Conservation (phyloP, 1,284 basidiomycete species). For the Apiotrichum gracile region DNA sequence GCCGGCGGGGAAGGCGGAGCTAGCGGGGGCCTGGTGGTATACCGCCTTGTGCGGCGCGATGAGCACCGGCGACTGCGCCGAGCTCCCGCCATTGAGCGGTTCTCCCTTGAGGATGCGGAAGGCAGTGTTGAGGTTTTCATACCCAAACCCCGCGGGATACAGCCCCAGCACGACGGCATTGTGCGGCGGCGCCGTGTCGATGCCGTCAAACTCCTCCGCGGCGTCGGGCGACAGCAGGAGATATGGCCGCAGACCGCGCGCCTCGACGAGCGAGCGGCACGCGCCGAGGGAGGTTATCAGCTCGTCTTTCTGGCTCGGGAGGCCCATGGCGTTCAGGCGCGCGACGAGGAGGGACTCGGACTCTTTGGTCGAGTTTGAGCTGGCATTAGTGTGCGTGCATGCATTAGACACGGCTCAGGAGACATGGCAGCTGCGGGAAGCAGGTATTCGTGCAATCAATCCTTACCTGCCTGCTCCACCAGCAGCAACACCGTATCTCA, state of each 20-base stretch:
- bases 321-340: constrained; percentile 53
- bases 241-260: constrained; percentile 53
- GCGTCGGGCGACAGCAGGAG: constrained; percentile 59
- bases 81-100: constrained; percentile 16
- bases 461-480: too few relatives aligned
- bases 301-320: constrained; percentile 51
- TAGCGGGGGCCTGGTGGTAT: constrained; percentile 55
- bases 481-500: too few relatives aligned
- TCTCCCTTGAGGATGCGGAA: constrained; percentile 56
- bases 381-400: constrained; percentile 8
- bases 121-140: constrained; percentile 57
- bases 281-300: constrained; percentile 62
- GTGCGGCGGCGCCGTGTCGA: constrained; percentile 24
- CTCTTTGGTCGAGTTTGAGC: constrained; percentile 52
- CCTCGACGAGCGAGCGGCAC: constrained; percentile 51
- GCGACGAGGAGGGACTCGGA: constrained; percentile 50
- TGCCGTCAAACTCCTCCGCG: constrained; percentile 50
- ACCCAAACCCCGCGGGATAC: constrained; percentile 55
- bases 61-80: constrained; percentile 46
- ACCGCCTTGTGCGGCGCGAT: constrained; percentile 50
- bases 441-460: not conserved
- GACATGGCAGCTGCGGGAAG: too few relatives aligned
- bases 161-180: constrained; percentile 66
- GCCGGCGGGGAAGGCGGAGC: constrained; percentile 48
- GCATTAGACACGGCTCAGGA: not conserved